Percentiles rank a stretch among this genome's conserved stretches.
Conservation (phyloP, 176 grass and related monocot genomes). For the Musa schizocarpa region DNA sequence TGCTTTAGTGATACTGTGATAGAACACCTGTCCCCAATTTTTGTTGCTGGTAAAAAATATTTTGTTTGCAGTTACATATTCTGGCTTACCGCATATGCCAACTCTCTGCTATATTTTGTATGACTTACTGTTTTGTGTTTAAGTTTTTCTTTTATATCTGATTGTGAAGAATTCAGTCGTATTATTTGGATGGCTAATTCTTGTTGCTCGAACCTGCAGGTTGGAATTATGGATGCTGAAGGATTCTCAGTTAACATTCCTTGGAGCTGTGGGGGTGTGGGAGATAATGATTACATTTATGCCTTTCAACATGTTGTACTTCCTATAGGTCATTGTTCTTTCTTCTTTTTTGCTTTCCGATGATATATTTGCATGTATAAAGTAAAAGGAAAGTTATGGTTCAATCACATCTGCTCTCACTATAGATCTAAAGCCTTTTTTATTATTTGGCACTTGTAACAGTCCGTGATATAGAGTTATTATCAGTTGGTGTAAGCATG, state of each 20-base stretch:
- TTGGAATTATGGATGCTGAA: conserved; percentile 58
- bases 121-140: background rate
- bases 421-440: no score
- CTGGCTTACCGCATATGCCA: no score
- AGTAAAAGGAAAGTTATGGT: background rate
- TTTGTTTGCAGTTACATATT: no score
- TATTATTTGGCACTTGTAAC: no score
- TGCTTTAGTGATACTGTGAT: no score
- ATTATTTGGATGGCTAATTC: background rate
- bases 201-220: conserved; percentile 30
- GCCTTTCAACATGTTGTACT: conserved; percentile 80
- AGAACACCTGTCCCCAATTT: no score
- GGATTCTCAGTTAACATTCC: conserved; percentile 97
- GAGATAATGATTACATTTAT: conserved; percentile 90
- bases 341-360: background rate
- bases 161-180: background rate
- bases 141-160: background rate
- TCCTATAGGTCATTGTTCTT: conserved; percentile 60
- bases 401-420: no score
- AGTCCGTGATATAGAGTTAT: no score
- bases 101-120: background rate
- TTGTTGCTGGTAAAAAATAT: no score
- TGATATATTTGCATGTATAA: background rate
- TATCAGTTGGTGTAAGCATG: no score
- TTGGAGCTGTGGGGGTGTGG: conserved; percentile 84